Conservation (phyloP, 2,329 filamentous ascomycete genomes). For the Phialocephala subalpina region DNA sequence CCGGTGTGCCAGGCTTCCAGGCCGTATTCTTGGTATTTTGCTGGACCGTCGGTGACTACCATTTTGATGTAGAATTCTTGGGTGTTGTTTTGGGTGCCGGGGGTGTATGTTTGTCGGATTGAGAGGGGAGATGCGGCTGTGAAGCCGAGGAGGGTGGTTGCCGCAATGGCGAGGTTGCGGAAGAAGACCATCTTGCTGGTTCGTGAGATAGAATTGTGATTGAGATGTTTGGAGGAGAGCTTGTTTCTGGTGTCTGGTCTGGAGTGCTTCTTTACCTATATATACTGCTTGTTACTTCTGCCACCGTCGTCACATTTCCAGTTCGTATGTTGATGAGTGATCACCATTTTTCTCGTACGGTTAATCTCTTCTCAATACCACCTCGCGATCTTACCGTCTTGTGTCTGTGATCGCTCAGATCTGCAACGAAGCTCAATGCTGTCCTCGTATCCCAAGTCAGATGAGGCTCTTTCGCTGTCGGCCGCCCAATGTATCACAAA, state of each 20-base stretch:
- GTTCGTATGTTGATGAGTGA: neutral
- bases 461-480: slow-evolving; percentile 1
- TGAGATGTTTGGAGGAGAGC: neutral
- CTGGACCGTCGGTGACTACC: slow-evolving; percentile 19
- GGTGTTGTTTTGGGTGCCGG: slow-evolving; percentile 37
- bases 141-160: slow-evolving; percentile 25
- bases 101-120: slow-evolving; percentile 25
- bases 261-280: neutral
- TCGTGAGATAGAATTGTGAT: neutral
- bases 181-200: slow-evolving; percentile 31
- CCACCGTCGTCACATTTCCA: neutral
- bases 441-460: slow-evolving; percentile 7
- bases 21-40: slow-evolving; percentile 28
- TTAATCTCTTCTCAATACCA: neutral
- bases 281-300: neutral
- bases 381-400: neutral
- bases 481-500: neutral
- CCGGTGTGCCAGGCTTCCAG: slow-evolving; percentile 36
- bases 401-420: slow-evolving; percentile 3
- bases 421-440: neutral
- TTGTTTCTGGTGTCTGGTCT: neutral
- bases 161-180: slow-evolving; percentile 26
- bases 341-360: neutral
- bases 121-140: slow-evolving; percentile 22
- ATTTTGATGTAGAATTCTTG: slow-evolving; percentile 38